Conservation (phyloP, 345 rosid genomes). For the Adansonia digitata region DNA sequence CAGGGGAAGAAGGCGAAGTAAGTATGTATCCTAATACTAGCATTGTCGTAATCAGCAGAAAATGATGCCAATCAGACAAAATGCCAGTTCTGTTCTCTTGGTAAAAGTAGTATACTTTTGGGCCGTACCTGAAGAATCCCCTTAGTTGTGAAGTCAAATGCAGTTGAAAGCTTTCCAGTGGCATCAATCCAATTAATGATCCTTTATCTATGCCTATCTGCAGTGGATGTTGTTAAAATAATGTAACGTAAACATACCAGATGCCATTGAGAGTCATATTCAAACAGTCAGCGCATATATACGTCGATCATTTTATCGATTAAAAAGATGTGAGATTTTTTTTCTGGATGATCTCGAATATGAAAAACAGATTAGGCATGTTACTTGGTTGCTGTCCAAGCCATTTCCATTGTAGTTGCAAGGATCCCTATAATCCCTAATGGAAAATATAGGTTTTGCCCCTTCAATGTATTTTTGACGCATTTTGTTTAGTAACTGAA, state of each 20-base stretch:
- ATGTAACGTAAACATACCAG: background rate
- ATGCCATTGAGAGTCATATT: background rate
- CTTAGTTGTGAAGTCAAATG: conserved; percentile 91
- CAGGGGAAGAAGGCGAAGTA: background rate
- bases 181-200: conserved; percentile 80
- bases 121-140: conserved; percentile 74
- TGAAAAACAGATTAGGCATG: background rate
- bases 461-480: conserved; percentile 79
- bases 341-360: background rate
- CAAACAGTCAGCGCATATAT: background rate
- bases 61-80: background rate
- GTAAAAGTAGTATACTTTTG: background rate
- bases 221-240: conserved; percentile 5
- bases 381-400: conserved; percentile 86
- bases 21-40: conserved; percentile 21
- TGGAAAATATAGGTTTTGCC: conserved; percentile 74
- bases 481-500: conserved; percentile 63
- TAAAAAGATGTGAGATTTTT: background rate
- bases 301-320: background rate
- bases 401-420: conserved; percentile 60
- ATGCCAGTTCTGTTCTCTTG: background rate
- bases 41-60: background rate
- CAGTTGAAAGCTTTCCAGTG: conserved; percentile 70
- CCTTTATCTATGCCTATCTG: conserved; percentile 83
- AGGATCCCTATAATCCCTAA: conserved; percentile 93